A percentile compares a stretch with the other conserved stretches of the same genome.
phyloP scores from a whole-genome alignment of 768 basidiomycete genomes.

The Lactifluus piperatus region DNA sequence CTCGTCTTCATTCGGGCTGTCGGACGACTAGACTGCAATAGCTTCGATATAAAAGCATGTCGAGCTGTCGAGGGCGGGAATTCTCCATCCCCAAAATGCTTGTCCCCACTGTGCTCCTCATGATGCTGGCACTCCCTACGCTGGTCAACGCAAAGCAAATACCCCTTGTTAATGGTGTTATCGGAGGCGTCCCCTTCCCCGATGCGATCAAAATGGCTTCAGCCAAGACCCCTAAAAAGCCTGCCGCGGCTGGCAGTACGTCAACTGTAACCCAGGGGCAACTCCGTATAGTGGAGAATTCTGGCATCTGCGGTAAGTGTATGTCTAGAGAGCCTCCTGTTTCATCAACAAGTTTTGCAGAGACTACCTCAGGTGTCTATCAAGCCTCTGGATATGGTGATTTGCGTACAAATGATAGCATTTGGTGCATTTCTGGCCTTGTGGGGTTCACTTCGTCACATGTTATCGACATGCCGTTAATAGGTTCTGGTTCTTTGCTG shows the following conservation, averaged over 20 bases:
- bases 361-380: constrained; percentile 52
- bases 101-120: constrained; percentile 2
- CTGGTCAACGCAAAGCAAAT: constrained; percentile 33
- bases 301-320: constrained; percentile 46
- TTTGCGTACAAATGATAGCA: constrained; percentile 44
- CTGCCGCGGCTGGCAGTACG: background rate
- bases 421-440: constrained; percentile 34
- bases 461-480: background rate
- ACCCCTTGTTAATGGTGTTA: constrained; percentile 40
- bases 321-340: background rate
- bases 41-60: background rate
- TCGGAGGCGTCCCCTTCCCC: constrained; percentile 34
- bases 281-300: constrained; percentile 50
- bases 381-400: constrained; percentile 61
- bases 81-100: constrained; percentile 18
- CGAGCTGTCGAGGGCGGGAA: background rate
- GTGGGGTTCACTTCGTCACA: background rate
- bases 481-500: constrained; percentile 66
- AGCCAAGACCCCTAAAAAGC: background rate
- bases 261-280: constrained; percentile 33
- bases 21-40: background rate
- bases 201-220: background rate
- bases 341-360: constrained; percentile 20
- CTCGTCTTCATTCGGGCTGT: background rate
- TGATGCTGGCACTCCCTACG: constrained; percentile 19